Percentiles rank a stretch among this genome's conserved stretches.
phyloP scores from a whole-genome alignment of 1,284 basidiomycete genomes.

The Trichosporon sp. region DNA sequence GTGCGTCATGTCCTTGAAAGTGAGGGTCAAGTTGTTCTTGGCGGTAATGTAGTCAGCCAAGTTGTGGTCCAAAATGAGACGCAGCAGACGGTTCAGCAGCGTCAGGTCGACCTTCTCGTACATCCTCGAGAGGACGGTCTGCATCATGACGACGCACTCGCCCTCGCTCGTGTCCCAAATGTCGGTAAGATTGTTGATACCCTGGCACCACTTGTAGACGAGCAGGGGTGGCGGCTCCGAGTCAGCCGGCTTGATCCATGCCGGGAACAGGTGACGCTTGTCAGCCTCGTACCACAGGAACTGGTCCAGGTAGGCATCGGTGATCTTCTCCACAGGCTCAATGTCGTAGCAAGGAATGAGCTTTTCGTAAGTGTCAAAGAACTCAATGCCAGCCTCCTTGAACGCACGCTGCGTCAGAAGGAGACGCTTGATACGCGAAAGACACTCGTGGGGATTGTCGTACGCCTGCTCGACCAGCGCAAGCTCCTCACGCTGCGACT shows the following conservation, averaged over 20 bases:
- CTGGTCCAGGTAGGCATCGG: conserved; percentile 90
- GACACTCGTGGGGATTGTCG: conserved; percentile 54
- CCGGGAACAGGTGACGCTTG: conserved; percentile 91
- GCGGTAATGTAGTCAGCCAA: conserved; percentile 96
- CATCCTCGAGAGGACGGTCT: conserved; percentile 89
- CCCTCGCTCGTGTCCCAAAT: conserved; percentile 96
- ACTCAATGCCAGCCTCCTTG: conserved; percentile 88
- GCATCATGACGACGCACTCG: conserved; percentile 95
- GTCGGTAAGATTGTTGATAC: conserved; percentile 63
- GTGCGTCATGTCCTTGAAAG: conserved; percentile 70
- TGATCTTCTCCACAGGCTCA: conserved; percentile 97
- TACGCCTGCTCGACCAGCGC: conserved; percentile 96
- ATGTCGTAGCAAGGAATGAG: conserved; percentile 97
- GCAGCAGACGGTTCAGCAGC: conserved; percentile 81
- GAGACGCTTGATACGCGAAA: conserved; percentile 93
- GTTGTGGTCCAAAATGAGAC: conserved; percentile 93
- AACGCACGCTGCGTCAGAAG: conserved; percentile 92
- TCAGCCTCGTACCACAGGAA: conserved; percentile 72
- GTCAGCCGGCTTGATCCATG: conserved; percentile 96
- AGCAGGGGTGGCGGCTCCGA: conserved; percentile 92
- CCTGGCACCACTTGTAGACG: conserved; percentile 75
- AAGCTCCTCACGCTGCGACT: conserved; percentile 91
- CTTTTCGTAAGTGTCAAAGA: conserved; percentile 86
- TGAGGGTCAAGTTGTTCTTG: conserved; percentile 91
- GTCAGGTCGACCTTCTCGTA: conserved; percentile 98